These are phyloP conservation scores for Penicillium nordicum DNA, from an alignment of 2,329 filamentous ascomycete species.

Conservation along the genomic window DNA sequence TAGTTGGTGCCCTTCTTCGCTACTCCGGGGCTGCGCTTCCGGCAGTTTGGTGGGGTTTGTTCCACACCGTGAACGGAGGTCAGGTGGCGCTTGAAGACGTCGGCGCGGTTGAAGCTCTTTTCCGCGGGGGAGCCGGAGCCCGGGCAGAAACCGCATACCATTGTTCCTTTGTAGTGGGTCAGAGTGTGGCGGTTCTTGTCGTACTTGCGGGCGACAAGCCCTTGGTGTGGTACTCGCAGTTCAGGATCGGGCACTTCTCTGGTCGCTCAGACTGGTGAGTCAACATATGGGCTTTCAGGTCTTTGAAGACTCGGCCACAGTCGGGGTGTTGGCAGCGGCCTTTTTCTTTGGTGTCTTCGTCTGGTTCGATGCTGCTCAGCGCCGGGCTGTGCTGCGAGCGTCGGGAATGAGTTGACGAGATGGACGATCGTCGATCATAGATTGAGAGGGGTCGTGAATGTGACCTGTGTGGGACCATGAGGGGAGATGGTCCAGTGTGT, in stretches of 20 bases:
- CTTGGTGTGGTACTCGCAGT: constrained; percentile 87
- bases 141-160: constrained; percentile 94
- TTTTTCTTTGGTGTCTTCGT: constrained; percentile 62
- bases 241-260: constrained; percentile 89
- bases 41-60: constrained; percentile 86
- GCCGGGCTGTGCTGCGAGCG: constrained; percentile 58
- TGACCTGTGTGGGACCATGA: constrained; percentile 55
- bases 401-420: constrained; percentile 67
- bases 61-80: constrained; percentile 89
- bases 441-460: constrained; percentile 50
- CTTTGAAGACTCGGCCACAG: constrained; percentile 83
- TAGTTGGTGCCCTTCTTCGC: constrained; percentile 67
- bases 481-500: constrained; percentile 56
- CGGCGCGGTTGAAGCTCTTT: constrained; percentile 93
- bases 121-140: constrained; percentile 83
- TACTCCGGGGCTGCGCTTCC: constrained; percentile 62
- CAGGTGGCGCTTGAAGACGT: constrained; percentile 92
- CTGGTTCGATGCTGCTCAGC: constrained; percentile 59
- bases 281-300: constrained; percentile 89
- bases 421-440: constrained; percentile 61
- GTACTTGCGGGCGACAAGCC: constrained; percentile 92
- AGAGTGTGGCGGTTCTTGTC: constrained; percentile 94
- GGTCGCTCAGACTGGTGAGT: constrained; percentile 88
- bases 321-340: constrained; percentile 76
- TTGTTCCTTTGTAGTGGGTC: constrained; percentile 95